Evolutionary conservation across 2,329 filamentous ascomycete genomes (phyloP).

Genomic region (Verticillium tricorpus): DNA sequence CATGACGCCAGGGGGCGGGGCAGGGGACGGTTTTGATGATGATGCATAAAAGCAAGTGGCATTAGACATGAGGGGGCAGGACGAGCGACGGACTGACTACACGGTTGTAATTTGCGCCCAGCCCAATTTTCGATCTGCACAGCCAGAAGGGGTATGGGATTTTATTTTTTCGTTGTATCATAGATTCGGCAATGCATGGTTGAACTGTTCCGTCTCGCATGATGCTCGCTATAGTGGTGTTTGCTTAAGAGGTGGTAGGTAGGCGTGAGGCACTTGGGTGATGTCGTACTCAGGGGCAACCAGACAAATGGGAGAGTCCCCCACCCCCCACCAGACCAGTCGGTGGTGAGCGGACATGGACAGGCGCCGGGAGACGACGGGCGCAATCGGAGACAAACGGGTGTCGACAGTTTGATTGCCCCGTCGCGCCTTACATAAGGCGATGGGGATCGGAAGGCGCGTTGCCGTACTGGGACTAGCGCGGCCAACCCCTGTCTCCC

Average conservation of each 20-base stretch:
- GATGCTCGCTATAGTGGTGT: no score
- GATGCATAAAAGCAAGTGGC: background rate
- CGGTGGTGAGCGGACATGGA: no score
- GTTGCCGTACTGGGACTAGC: conserved; percentile 3
- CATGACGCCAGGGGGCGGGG: background rate
- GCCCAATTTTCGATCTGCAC: background rate
- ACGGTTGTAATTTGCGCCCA: background rate
- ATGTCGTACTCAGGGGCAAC: no score
- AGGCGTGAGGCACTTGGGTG: no score
- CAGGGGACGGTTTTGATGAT: background rate
- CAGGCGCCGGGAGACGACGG: background rate
- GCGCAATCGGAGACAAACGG: background rate
- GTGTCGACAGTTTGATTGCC: background rate
- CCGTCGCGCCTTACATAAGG: conserved; percentile 1
- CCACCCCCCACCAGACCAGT: no score
- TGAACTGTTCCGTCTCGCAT: background rate
- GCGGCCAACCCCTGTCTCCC: background rate
- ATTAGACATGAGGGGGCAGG: background rate
- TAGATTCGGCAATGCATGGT: background rate
- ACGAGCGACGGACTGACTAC: background rate
- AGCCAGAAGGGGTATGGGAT: background rate
- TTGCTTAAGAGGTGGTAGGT: no score
- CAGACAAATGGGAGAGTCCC: no score
- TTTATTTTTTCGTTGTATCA: background rate
- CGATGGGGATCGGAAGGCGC: background rate